Conservation (phyloP, 208 protist species). For the Crithidia fasciculata region DNA sequence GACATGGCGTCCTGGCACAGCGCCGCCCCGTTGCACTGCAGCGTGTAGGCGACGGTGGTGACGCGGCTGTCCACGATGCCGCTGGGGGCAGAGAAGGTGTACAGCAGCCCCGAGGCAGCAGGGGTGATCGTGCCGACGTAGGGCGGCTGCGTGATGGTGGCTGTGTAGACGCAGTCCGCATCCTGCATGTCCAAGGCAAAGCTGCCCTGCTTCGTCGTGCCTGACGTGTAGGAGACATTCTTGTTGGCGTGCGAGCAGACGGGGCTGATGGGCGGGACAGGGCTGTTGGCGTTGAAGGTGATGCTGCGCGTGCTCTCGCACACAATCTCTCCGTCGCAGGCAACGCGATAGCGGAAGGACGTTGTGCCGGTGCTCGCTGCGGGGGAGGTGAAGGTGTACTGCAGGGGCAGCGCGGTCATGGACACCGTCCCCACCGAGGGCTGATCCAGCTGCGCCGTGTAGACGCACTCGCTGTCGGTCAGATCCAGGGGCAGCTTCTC, state of each 20-base stretch:
- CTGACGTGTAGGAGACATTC: constrained; percentile 9
- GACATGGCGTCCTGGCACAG: constrained; percentile 38
- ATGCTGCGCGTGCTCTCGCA: constrained; percentile 33
- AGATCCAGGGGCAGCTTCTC: constrained; percentile 33
- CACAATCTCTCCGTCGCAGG: constrained; percentile 34
- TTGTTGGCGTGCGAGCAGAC: constrained; percentile 8
- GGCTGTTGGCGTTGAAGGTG: constrained; percentile 15
- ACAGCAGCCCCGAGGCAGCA: constrained; percentile 5
- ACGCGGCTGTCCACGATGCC: not conserved
- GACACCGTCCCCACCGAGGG: constrained; percentile 11
- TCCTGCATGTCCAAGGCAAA: constrained; percentile 28
- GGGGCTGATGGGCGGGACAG: constrained; percentile 11
- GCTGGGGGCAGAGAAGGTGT: constrained; percentile 23
- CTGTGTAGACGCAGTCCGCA: constrained; percentile 24
- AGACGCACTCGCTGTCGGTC: constrained; percentile 19
- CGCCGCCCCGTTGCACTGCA: constrained; percentile 32
- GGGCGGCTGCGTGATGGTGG: constrained; percentile 8
- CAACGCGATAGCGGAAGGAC: constrained; percentile 26
- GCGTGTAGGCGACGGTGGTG: constrained; percentile 23
- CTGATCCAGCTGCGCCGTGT: constrained; percentile 25
- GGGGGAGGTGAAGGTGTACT: constrained; percentile 28
- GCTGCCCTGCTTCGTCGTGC: constrained; percentile 15
- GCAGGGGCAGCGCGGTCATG: constrained; percentile 21
- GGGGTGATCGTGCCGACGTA: constrained; percentile 14
- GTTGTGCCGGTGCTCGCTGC: constrained; percentile 14